phyloP scores from a whole-genome alignment of 805 yeast genomes.

The Metschnikowia santaceciliae region DNA sequence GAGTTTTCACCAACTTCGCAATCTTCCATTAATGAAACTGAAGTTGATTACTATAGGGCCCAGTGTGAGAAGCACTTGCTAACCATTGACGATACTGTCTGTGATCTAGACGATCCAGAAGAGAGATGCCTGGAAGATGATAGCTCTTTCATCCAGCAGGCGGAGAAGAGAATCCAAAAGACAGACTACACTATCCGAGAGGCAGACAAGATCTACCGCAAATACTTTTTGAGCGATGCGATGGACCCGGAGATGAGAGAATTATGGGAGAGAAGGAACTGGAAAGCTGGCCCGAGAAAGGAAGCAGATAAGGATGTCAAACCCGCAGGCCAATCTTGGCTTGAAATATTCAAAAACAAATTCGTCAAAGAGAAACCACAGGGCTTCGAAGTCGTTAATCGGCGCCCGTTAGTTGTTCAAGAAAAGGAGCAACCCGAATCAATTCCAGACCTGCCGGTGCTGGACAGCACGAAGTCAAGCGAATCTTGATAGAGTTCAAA shows the following conservation, averaged over 20 bases:
- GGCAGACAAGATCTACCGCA: conserved; percentile 50
- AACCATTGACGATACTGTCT: background rate
- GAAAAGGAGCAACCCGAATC: background rate
- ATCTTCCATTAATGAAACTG: conserved; percentile 10
- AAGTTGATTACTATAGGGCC: conserved; percentile 15
- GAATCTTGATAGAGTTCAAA: background rate
- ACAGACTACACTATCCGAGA: conserved; percentile 59
- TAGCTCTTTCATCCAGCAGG: background rate
- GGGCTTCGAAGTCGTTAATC: conserved; percentile 36
- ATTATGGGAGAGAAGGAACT: conserved; percentile 47
- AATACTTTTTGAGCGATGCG: conserved; percentile 33
- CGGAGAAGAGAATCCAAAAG: conserved; percentile 15
- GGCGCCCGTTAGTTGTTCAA: conserved; percentile 28
- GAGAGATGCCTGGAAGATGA: conserved; percentile 4
- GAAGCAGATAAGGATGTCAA: conserved; percentile 1
- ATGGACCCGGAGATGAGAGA: conserved; percentile 51
- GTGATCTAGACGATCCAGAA: background rate
- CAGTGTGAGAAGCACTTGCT: conserved; percentile 11
- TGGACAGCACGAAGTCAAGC: background rate
- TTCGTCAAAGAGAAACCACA: conserved; percentile 2
- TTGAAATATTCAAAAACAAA: background rate
- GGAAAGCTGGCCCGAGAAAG: conserved; percentile 6
- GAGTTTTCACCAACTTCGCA: conserved; percentile 4
- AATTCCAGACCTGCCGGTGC: background rate
- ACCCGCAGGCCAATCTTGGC: background rate